A percentile compares a stretch with the other conserved stretches of the same genome.
These are phyloP conservation scores for Gynostemma pentaphyllum DNA, from an alignment of 306 rosid species.

Conservation along the genomic window DNA sequence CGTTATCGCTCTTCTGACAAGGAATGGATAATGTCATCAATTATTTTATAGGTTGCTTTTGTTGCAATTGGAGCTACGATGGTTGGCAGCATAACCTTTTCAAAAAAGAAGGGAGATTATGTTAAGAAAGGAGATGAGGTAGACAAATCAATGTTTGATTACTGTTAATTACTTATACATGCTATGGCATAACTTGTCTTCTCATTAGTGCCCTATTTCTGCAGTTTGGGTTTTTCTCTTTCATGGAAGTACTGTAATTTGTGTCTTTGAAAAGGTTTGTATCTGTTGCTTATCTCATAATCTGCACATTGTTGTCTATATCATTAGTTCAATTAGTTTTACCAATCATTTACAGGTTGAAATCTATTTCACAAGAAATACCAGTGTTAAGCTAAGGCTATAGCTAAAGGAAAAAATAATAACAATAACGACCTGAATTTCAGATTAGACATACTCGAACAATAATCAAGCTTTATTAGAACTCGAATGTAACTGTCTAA, in stretches of 20 bases:
- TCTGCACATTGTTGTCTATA: neutral
- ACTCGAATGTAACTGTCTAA: no score
- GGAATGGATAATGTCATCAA: constrained; percentile 4
- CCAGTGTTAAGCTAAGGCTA: neutral
- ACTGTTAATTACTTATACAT: neutral
- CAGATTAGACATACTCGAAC: no score
- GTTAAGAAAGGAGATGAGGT: constrained; percentile 98
- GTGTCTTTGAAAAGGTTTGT: constrained; percentile 81
- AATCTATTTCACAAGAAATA: neutral
- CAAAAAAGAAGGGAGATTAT: constrained; percentile 56
- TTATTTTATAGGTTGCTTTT: constrained; percentile 81
- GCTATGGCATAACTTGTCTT: constrained; percentile 3
- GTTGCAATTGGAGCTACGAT: constrained; percentile 96
- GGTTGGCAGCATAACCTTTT: constrained; percentile 92
- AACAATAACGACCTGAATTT: no score
- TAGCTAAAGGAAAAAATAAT: no score
- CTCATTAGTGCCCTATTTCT: constrained; percentile 18
- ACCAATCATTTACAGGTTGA: neutral
- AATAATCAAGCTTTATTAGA: no score
- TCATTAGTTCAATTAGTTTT: neutral
- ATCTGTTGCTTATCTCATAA: neutral
- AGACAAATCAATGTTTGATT: constrained; percentile 12
- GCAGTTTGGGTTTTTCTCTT: constrained; percentile 95
- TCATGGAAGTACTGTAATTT: constrained; percentile 94
- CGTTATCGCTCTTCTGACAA: neutral